phyloP scores from a whole-genome alignment of 2,329 filamentous ascomycete genomes.

The Aspergillus phoenicis region DNA sequence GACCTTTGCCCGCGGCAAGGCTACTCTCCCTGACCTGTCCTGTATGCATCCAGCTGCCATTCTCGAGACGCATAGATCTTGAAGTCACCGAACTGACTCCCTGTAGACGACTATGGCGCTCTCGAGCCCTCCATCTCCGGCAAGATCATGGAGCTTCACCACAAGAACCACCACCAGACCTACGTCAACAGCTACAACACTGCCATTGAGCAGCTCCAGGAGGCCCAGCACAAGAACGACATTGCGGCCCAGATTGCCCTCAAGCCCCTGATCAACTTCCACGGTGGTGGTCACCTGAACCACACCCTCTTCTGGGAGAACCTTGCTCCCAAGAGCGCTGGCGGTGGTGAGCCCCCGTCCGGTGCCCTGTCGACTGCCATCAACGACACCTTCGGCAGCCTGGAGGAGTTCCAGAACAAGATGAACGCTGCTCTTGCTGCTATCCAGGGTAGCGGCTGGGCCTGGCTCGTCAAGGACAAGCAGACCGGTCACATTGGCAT shows the following conservation, averaged over 20 bases:
- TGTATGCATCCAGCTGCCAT: constrained; percentile 56
- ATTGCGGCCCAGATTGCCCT: constrained; percentile 60
- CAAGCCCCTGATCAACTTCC: constrained; percentile 65
- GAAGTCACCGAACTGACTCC: constrained; percentile 1
- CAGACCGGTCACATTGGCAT: constrained; percentile 60
- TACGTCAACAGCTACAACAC: constrained; percentile 90
- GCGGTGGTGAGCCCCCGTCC: constrained; percentile 64
- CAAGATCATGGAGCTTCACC: constrained; percentile 95
- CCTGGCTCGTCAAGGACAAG: constrained; percentile 64
- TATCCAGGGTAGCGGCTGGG: constrained; percentile 68
- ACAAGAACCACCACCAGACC: constrained; percentile 91
- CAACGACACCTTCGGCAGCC: constrained; percentile 60
- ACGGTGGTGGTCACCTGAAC: constrained; percentile 66
- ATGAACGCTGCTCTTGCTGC: constrained; percentile 66
- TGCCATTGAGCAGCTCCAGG: constrained; percentile 69
- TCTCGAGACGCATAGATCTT: neutral
- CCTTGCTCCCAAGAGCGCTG: constrained; percentile 62
- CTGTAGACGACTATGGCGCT: constrained; percentile 87
- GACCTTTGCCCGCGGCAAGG: constrained; percentile 82
- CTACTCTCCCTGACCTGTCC: constrained; percentile 84
- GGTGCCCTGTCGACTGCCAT: constrained; percentile 61
- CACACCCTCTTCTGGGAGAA: constrained; percentile 70
- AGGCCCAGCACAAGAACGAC: constrained; percentile 58
- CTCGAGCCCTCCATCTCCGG: constrained; percentile 83
- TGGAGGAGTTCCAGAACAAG: constrained; percentile 63